Conservation (phyloP, 2,329 filamentous ascomycete species). For the Fusarium sp. region DNA sequence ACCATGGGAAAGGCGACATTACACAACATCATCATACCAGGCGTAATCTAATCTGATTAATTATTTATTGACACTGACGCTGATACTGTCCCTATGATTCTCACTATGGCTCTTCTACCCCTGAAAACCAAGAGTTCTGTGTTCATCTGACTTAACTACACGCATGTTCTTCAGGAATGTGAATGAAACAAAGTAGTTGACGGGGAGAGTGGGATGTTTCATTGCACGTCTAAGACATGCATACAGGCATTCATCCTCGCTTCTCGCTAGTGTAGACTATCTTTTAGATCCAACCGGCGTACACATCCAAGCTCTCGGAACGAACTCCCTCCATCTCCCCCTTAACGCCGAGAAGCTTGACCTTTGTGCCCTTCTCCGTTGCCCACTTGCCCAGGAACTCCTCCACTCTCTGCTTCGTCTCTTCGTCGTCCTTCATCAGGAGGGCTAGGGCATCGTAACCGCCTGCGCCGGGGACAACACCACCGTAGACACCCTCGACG, state of each 20-base stretch:
- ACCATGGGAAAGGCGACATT: conserved; percentile 16
- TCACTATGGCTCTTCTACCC: not conserved
- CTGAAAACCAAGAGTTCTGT: not conserved
- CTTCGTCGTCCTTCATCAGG: conserved; percentile 77
- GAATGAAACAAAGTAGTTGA: conserved; percentile 28
- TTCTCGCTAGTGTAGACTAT: not conserved
- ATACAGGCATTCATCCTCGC: conserved; percentile 8
- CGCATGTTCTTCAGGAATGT: conserved; percentile 19
- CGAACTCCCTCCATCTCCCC: conserved; percentile 78
- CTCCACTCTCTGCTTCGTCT: conserved; percentile 69
- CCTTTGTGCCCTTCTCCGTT: conserved; percentile 66
- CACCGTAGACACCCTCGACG: conserved; percentile 85
- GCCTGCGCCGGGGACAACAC: conserved; percentile 92
- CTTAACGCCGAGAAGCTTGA: conserved; percentile 75
- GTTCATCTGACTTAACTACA: not conserved
- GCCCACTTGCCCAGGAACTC: conserved; percentile 75
- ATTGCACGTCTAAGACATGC: conserved; percentile 28
- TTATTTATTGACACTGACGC: not conserved
- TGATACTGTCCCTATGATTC: not conserved
- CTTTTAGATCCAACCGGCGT: conserved; percentile 56
- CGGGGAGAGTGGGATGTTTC: conserved; percentile 18
- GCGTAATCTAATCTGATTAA: conserved; percentile 36
- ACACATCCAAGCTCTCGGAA: conserved; percentile 57
- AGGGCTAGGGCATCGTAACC: conserved; percentile 92
- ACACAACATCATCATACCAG: conserved; percentile 27